Conservation (phyloP, 352 stramenopile species). For the Phytophthora pseudosyringae region DNA sequence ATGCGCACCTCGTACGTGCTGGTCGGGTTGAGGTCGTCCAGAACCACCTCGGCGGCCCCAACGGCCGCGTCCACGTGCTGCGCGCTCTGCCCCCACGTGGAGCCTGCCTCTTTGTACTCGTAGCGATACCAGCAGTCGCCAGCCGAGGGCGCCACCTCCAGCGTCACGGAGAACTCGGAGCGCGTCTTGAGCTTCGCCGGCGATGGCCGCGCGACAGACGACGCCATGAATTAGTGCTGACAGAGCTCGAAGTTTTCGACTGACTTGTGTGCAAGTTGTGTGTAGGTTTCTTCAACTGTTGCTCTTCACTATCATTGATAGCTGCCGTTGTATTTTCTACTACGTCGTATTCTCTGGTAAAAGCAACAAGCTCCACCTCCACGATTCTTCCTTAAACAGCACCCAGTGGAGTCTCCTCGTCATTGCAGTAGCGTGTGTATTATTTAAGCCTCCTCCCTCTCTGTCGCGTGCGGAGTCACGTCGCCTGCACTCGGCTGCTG, state of each 20-base stretch:
- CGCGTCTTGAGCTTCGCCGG: constrained; percentile 77
- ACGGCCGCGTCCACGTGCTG: constrained; percentile 50
- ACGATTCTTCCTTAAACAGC: neutral
- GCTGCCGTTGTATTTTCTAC: too few species aligned
- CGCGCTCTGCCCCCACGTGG: constrained; percentile 42
- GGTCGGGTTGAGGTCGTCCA: constrained; percentile 89
- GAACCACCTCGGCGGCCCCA: constrained; percentile 55
- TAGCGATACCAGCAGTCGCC: constrained; percentile 56
- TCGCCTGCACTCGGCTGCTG: constrained; percentile 8
- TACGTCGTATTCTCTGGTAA: too few species aligned
- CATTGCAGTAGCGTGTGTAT: constrained; percentile 32
- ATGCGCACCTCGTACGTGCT: constrained; percentile 89
- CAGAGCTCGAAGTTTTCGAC: neutral
- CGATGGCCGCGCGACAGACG: constrained; percentile 35
- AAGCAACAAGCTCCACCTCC: too few species aligned
- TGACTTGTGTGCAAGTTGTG: constrained; percentile 1
- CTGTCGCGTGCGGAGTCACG: constrained; percentile 1
- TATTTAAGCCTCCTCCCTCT: constrained; percentile 36
- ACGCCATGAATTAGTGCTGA: constrained; percentile 19
- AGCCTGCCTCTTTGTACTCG: constrained; percentile 74
- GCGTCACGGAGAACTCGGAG: constrained; percentile 85
- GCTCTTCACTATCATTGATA: too few species aligned
- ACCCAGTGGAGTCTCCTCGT: too few species aligned
- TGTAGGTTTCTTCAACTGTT: neutral
- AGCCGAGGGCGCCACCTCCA: constrained; percentile 52